A percentile compares a stretch with the other conserved stretches of the same genome.
Evolutionary conservation across 2,329 filamentous ascomycete species (phyloP).

Genomic region (Juglanconis sp.): DNA sequence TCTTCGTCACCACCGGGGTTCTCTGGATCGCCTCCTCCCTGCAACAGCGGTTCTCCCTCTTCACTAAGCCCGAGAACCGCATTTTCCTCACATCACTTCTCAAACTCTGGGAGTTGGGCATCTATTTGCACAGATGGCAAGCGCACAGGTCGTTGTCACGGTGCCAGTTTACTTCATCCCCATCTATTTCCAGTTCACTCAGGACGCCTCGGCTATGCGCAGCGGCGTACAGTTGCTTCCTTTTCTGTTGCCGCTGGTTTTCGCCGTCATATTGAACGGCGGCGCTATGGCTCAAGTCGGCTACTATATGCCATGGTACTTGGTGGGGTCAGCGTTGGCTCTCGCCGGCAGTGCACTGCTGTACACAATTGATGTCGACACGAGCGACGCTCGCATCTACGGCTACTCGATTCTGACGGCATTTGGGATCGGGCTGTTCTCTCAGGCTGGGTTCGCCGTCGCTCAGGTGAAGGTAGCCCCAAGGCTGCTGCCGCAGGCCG

Average conservation of each 20-base stretch:
- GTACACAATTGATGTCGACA: conserved; percentile 23
- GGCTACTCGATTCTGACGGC: conserved; percentile 34
- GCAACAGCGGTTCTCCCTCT: conserved; percentile 41
- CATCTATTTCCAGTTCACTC: conserved; percentile 48
- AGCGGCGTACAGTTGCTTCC: conserved; percentile 38
- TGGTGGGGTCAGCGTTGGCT: conserved; percentile 29
- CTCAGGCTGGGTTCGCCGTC: conserved; percentile 34
- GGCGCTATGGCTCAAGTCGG: conserved; percentile 36
- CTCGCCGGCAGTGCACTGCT: conserved; percentile 26
- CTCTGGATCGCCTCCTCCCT: conserved; percentile 40
- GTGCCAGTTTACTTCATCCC: conserved; percentile 47
- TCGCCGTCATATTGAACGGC: too few relatives aligned
- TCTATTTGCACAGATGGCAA: conserved; percentile 33
- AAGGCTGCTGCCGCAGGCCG: conserved; percentile 25
- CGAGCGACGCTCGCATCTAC: conserved; percentile 23
- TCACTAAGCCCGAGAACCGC: conserved; percentile 33
- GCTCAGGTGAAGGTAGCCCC: conserved; percentile 30
- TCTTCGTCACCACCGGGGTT: conserved; percentile 41
- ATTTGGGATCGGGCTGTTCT: conserved; percentile 32
- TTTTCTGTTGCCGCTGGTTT: conserved; percentile 25
- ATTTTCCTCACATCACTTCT: conserved; percentile 50
- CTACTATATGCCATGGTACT: conserved; percentile 32
- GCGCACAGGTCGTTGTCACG: conserved; percentile 23
- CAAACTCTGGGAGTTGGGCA: conserved; percentile 32
- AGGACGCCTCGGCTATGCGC: conserved; percentile 34